These are phyloP conservation scores for Waitea zeae DNA, from an alignment of 1,284 basidiomycete genomes.

Conservation along the genomic window DNA sequence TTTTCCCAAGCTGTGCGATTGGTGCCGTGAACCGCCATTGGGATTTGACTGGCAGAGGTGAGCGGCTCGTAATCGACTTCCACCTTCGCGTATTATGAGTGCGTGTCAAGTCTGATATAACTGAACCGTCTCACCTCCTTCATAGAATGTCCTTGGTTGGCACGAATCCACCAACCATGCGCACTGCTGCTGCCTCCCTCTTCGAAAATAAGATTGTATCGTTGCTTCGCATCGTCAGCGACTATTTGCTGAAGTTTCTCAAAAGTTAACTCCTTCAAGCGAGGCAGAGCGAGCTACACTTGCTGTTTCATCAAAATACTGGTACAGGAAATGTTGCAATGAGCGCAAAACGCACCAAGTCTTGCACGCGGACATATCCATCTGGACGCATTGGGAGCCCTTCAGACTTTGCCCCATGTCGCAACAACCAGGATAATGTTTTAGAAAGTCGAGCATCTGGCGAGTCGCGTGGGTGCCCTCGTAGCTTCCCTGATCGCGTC, in stretches of 20 bases:
- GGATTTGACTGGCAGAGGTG: conserved; percentile 39
- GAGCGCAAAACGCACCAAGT: conserved; percentile 37
- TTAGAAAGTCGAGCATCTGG: conserved; percentile 47
- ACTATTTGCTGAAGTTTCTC: conserved; percentile 56
- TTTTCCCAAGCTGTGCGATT: conserved; percentile 43
- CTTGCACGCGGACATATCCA: conserved; percentile 60
- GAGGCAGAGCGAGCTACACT: too few species aligned
- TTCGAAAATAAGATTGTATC: conserved; percentile 57
- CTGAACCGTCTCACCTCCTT: conserved; percentile 19
- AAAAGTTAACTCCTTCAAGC: conserved; percentile 38
- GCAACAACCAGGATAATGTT: conserved; percentile 68
- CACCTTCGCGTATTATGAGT: conserved; percentile 26
- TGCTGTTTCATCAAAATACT: too few species aligned
- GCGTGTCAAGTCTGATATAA: not conserved
- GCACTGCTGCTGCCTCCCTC: conserved; percentile 17
- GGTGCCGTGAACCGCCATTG: conserved; percentile 71
- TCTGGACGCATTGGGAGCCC: conserved; percentile 58
- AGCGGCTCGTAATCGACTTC: conserved; percentile 55
- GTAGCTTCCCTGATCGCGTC: too few species aligned
- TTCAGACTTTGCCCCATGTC: conserved; percentile 71
- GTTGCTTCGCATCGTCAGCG: conserved; percentile 54
- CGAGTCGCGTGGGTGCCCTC: conserved; percentile 31
- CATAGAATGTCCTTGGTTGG: conserved; percentile 89
- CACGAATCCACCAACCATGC: conserved; percentile 70
- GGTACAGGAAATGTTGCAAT: too few species aligned